phyloP scores from a whole-genome alignment of 345 rosid species.

The Gossypium australe region DNA sequence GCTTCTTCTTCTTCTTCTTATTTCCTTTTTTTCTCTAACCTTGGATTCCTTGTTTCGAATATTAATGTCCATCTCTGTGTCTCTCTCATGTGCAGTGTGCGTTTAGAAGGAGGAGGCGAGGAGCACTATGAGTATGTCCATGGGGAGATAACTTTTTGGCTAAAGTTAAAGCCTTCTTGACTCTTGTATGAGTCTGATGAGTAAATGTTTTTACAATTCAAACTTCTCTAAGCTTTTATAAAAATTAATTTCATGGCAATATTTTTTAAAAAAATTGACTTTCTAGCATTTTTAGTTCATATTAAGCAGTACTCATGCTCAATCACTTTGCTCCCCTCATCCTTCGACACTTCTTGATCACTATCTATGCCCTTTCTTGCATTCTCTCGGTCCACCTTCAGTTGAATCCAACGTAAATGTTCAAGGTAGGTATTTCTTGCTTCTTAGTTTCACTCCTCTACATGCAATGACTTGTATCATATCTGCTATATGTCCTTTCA shows the following conservation, averaged over 20 bases:
- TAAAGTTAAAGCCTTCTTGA: neutral
- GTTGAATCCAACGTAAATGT: neutral
- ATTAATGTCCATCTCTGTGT: neutral
- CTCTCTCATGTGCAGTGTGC: conserved; percentile 7
- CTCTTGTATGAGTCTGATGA: no score
- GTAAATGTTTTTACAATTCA: conserved; percentile 2
- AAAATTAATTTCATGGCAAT: no score
- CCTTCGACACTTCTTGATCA: neutral
- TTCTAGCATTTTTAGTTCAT: neutral
- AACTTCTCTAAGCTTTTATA: neutral
- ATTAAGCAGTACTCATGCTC: neutral
- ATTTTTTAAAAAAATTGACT: no score
- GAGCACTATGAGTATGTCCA: conserved; percentile 15
- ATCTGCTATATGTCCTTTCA: neutral
- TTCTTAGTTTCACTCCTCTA: neutral
- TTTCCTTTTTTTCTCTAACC: neutral
- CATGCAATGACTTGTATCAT: neutral
- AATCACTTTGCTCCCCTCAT: neutral
- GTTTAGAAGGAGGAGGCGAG: neutral
- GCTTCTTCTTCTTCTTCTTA: neutral
- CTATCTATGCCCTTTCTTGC: neutral
- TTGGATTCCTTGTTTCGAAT: conserved; percentile 15
- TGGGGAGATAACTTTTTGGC: neutral
- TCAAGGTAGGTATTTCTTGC: neutral
- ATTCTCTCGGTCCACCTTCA: neutral